These are phyloP conservation scores for Fraxinus greggii DNA, from an alignment of 305 asterid genomes.

Conservation along the genomic window DNA sequence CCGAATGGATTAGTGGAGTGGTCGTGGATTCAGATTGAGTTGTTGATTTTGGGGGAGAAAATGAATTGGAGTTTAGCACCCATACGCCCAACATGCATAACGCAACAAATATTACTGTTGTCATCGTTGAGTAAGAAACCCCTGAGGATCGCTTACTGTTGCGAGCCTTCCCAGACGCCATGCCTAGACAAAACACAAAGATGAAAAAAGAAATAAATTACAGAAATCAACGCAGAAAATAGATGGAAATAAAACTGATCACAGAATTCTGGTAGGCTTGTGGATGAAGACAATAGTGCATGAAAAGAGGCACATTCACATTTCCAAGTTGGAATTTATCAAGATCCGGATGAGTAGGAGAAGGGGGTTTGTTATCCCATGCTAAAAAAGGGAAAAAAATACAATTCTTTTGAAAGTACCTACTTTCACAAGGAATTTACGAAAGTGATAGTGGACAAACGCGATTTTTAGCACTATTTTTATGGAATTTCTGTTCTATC, in stretches of 20 bases:
- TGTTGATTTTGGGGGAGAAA: conserved; percentile 40
- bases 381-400: background rate
- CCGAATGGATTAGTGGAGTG: conserved; percentile 1
- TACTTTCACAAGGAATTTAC: background rate
- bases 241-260: conserved; percentile 5
- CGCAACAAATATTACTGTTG: conserved; percentile 47
- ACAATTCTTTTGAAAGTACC: background rate
- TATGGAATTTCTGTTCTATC: background rate
- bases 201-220: background rate
- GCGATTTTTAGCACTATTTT: too few relatives aligned
- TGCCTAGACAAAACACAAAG: conserved; percentile 9
- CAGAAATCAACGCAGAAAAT: background rate
- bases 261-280: conserved; percentile 34
- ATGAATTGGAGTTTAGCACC: conserved; percentile 52
- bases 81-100: conserved; percentile 57
- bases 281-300: conserved; percentile 28
- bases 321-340: conserved; percentile 29
- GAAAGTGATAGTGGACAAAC: background rate
- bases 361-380: conserved; percentile 38
- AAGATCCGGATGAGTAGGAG: conserved; percentile 79
- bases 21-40: conserved; percentile 22
- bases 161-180: conserved; percentile 60
- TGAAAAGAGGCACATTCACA: conserved; percentile 19
- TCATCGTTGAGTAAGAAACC: conserved; percentile 46
- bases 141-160: conserved; percentile 45